phyloP scores from a whole-genome alignment of 805 yeast species.

The Pichia membranifaciens region DNA sequence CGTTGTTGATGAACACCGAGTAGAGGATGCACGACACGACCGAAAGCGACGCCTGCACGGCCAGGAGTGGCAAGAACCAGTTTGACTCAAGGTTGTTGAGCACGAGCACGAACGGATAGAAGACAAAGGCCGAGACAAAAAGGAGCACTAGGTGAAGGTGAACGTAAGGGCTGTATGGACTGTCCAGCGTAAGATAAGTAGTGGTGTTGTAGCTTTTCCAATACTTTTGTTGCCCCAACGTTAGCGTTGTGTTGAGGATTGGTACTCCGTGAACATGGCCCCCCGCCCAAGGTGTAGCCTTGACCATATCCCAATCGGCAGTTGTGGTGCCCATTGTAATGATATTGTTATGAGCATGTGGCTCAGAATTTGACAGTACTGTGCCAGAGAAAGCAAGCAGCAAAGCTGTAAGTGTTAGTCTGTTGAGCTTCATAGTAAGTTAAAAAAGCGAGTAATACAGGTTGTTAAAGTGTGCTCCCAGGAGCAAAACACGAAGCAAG shows the following conservation, averaged over 20 bases:
- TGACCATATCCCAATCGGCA: constrained; percentile 8
- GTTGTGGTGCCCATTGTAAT: too few species aligned
- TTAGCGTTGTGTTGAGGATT: constrained; percentile 58
- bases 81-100: constrained; percentile 53
- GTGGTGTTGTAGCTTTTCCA: constrained; percentile 81
- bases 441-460: too few species aligned
- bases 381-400: too few species aligned
- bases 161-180: constrained; percentile 46
- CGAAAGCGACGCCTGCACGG: constrained; percentile 42
- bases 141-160: constrained; percentile 48
- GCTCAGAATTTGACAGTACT: too few species aligned
- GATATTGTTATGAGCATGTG: too few species aligned
- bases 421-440: too few species aligned
- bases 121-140: constrained; percentile 39
- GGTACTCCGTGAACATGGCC: constrained; percentile 64
- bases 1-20: constrained; percentile 51
- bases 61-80: constrained; percentile 53
- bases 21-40: constrained; percentile 49
- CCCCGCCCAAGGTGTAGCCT: constrained; percentile 42
- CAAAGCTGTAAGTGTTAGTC: too few species aligned
- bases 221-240: constrained; percentile 64
- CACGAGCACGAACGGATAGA: constrained; percentile 66
- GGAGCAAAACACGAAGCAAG: too few species aligned
- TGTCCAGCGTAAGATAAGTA: constrained; percentile 54
- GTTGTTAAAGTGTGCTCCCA: too few species aligned